Evolutionary conservation across 306 rosid genomes (phyloP), one percentile per base, ranked within the genome.

Genomic region (Vicia sativa): DNA sequence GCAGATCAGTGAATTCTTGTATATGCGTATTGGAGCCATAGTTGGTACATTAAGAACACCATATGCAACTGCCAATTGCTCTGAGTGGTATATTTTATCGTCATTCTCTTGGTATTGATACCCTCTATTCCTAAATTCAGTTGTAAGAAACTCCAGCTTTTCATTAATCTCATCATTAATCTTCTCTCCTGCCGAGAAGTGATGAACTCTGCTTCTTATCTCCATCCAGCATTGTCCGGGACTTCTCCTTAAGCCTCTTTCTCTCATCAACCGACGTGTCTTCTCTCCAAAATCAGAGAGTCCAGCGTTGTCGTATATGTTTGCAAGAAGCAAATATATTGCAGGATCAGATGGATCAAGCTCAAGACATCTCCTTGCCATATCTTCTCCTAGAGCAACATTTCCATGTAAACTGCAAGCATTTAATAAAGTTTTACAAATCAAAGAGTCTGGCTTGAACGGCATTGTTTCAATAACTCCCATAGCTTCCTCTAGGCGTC

Each of bases 401-500:
- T 84, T 84, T 45, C 76, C 74, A 67, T 84, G 81, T 57, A 82
- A 79, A 63, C 68, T 86, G 78, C 90, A 80, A 62, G 91, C 84
- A 59, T 77, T 80, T 70, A 89, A 80, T 35, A 89, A 39, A 54
- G 96, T 84, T 77, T 84, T 89, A 43, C 72, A 86, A 53, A 78
- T 70, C 63, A 82, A 31, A 18, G 80, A 72, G 72, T 84, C 85
- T 70, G 87, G 81, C 70, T 63, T 74, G 64, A 66, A 77, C 53
- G 90, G 85, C 89, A 86, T 78, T 62, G 72, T 78, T 72, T 66
- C 73, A 56, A 89, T 76, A 23, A 82, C 81, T 80, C 70, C 85
- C 78, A 78, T 60, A 16, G 90, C 88, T 65, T 86, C 83, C 87
- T 80, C 90, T 76, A 89, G 77, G 67, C 65, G 89, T 28, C 87